Base-by-base conservation (phyloP, 176 grass and related monocot species). In the Aechmea fasciata region DNA sequence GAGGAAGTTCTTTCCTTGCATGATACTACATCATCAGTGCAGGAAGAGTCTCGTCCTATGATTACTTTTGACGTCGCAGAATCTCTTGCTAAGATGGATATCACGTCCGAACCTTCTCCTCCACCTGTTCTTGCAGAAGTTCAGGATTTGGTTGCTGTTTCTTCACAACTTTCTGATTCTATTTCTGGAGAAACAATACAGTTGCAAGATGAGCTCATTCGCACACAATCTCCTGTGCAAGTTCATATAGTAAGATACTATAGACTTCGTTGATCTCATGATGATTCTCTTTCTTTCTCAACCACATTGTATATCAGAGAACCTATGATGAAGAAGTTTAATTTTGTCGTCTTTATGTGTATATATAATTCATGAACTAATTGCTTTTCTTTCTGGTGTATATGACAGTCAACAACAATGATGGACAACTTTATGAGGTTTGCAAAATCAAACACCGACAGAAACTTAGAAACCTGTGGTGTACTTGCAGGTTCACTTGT, bases 401-500 rank as follows among this genome's bases (percentile, higher is more conserved):
- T 13, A 1, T 73, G 49, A 69, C 55, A 86, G 84, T 82, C 84
- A 61, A 86, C 74, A n/a, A 52, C 53, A 67, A 62, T 86, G 78
- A 82, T 86, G 84, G 84, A 86, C 25, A 74, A 14, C 52, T 86
- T 86, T 33, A 71, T 86, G 79, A 82, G 84, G 70, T 12, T 86
- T 69, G 78, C 84, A 7, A 86, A 86, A 75, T 77, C 74, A 74
- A 86, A 86, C 72, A 86, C 84, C 53, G 29, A 71, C 64, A 81
- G 74, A 74, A 82, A 77, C 64, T 72, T 86, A 69, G 84, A 86
- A 73, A 86, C 84, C 19, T 86, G 84, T 48, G 84, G 79, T 59
- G 69, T 86, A 24, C 84, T 86, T 74, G 84, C 84, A 59, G 84
- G 84, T 80, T 86, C 84, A 69, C 84, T 86, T 69, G 84, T 86